Base-by-base conservation (phyloP, 192 early-diverging fungal species). In the Coemansia sp. region DNA sequence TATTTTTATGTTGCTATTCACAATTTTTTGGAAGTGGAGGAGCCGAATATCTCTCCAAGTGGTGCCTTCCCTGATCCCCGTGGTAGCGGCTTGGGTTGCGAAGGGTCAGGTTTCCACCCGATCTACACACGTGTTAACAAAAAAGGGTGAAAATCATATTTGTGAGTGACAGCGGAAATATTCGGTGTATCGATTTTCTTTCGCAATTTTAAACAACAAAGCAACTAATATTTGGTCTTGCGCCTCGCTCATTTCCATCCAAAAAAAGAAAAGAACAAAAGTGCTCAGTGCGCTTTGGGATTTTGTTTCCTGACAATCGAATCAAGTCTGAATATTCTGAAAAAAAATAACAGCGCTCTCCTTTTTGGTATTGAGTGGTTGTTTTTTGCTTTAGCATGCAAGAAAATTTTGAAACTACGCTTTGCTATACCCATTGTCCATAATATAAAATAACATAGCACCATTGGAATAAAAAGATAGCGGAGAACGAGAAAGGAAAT, bases 91-190 rank as follows among this genome's bases (percentile, higher is more conserved):
- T 90, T 85, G 41, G 92, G 92, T 58, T 94, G 92, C 22, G 86
- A 86, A 14, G 84, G 71, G 38, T 92, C 86, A 5, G 93, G 92
- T 69, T 95, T 97, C 95, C 93, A 97, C 28, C 93, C 93, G 77
- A 97, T 94, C 90, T 73, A 71, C 24, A 88, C 72, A 38, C 6
- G 10, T 4, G 10, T 9, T 7, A 10, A 5, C 62, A 23, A 19
- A 61, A 38, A 23, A 53, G 32, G 51, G 7, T 2, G 19, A 7
- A 21, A 25, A 19, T 52, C 22, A 27, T 27, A 52, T 52, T 23
- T 10, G 24, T 10, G 9, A 25, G 51, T 52, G 3, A 9, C 19
- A 52, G 51, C 26, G 19, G 23, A 25, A 52, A 52, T 25, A 52
- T 4, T 50, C 22, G 18, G 5, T 50, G 22, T 3, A 52, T n/a